These are phyloP conservation scores for Rosa lucieae DNA, from an alignment of 306 rosid species.

Conservation along the genomic window DNA sequence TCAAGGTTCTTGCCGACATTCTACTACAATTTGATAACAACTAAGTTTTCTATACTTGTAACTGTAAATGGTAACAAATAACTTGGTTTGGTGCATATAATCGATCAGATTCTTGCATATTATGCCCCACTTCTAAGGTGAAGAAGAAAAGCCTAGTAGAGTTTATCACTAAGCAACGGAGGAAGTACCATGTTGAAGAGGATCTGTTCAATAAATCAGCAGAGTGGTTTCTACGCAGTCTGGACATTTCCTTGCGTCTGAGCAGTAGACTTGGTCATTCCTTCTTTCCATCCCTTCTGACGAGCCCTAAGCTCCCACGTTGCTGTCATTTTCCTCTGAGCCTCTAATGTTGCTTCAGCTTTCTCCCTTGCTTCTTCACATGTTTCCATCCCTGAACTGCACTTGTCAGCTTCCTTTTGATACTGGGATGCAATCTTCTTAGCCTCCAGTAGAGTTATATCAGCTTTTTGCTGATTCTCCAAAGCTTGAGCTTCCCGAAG, in stretches of 20 bases:
- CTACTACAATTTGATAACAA: slow-evolving; percentile 14
- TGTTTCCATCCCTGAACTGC: slow-evolving; percentile 98
- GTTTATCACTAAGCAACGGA: slow-evolving; percentile 23
- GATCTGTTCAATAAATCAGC: slow-evolving; percentile 23
- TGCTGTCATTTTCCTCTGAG: slow-evolving; percentile 71
- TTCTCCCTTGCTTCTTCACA: slow-evolving; percentile 97
- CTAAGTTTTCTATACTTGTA: slow-evolving; percentile 40
- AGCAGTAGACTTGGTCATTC: slow-evolving; percentile 49
- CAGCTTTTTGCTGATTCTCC: slow-evolving; percentile 75
- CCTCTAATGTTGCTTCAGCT: slow-evolving; percentile 61
- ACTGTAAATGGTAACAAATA: slow-evolving; percentile 32
- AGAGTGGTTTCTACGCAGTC: slow-evolving; percentile 39
- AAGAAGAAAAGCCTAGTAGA: slow-evolving; percentile 14
- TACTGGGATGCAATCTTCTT: slow-evolving; percentile 95
- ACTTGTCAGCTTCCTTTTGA: slow-evolving; percentile 98
- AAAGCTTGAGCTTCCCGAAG: slow-evolving; percentile 69
- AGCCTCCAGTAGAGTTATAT: slow-evolving; percentile 93
- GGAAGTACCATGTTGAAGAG: slow-evolving; percentile 26
- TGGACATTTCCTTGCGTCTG: slow-evolving; percentile 65
- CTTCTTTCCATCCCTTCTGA: slow-evolving; percentile 97
- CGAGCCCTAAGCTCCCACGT: slow-evolving; percentile 95
- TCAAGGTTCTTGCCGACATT: slow-evolving; percentile 17
- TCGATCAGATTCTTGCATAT: slow-evolving; percentile 16
- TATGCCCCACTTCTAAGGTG: slow-evolving; percentile 11
- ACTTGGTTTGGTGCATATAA: slow-evolving; percentile 15